phyloP scores from a whole-genome alignment of 202 grass and related monocot species.

The Dendrocalamus latiflorus region DNA sequence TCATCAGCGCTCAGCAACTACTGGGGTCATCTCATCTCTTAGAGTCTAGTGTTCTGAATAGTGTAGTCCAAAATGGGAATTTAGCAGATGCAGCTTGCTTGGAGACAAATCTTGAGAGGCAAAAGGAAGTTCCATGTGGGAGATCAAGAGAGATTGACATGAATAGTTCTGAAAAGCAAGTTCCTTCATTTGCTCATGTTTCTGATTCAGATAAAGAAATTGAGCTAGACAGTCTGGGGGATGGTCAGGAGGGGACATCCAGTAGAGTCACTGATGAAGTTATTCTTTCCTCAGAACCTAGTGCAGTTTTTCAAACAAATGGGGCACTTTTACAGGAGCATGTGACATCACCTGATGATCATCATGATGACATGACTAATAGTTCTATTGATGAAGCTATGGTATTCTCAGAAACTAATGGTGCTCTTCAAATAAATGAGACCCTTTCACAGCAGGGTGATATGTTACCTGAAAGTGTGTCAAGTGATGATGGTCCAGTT shows the following conservation, averaged over 20 bases:
- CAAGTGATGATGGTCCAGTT: neutral
- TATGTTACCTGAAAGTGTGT: neutral
- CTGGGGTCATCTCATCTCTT: conserved; percentile 22
- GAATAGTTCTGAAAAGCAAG: conserved; percentile 26
- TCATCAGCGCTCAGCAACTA: conserved; percentile 22
- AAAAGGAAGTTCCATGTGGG: neutral
- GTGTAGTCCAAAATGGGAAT: conserved; percentile 32
- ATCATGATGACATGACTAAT: conserved; percentile 14
- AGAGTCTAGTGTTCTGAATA: conserved; percentile 29
- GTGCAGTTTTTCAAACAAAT: conserved; percentile 20
- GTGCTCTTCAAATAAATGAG: neutral
- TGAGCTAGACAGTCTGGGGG: neutral
- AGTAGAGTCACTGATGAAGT: conserved; percentile 12
- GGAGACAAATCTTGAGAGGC: conserved; percentile 24
- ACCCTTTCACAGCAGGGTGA: conserved; percentile 17
- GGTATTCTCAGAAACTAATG: neutral
- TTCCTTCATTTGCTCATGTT: conserved; percentile 13
- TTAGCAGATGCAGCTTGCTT: neutral
- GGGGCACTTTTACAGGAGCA: conserved; percentile 19
- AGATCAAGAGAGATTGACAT: neutral
- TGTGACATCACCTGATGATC: neutral
- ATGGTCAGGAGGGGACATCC: neutral
- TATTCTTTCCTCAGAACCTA: conserved; percentile 18
- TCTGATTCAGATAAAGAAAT: conserved; percentile 15
- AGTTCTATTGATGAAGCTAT: conserved; percentile 12